These are phyloP conservation scores for Endotrypanum monterogeii DNA, from an alignment of 208 protist species.

Conservation along the genomic window DNA sequence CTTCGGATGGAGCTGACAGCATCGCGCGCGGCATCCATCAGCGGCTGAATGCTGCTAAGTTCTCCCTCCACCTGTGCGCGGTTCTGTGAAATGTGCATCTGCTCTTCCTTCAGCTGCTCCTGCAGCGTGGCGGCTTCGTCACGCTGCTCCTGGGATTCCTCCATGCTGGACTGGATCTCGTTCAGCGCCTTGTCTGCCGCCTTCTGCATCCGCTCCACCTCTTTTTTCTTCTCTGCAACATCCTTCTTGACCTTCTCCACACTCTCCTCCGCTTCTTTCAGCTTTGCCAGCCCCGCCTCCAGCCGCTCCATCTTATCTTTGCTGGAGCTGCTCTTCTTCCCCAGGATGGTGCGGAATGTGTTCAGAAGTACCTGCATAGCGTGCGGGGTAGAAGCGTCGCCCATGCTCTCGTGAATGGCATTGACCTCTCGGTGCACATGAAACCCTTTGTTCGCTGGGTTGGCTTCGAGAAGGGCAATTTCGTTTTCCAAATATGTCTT, in stretches of 20 bases:
- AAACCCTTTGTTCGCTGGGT: constrained; percentile 75
- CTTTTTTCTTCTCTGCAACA: constrained; percentile 85
- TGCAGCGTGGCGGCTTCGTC: constrained; percentile 89
- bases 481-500: constrained; percentile 73
- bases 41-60: constrained; percentile 92
- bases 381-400: constrained; percentile 71
- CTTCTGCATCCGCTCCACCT: constrained; percentile 93
- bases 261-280: constrained; percentile 92
- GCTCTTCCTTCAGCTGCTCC: constrained; percentile 88
- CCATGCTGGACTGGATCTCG: constrained; percentile 95
- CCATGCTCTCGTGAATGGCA: constrained; percentile 76
- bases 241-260: constrained; percentile 92
- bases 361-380: constrained; percentile 86
- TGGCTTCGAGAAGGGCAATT: constrained; percentile 66
- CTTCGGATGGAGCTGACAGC: constrained; percentile 94
- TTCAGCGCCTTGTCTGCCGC: constrained; percentile 94
- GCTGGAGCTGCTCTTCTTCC: constrained; percentile 74
- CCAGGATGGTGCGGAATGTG: constrained; percentile 82
- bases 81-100: constrained; percentile 79
- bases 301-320: constrained; percentile 82
- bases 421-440: constrained; percentile 86
- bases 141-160: constrained; percentile 92
- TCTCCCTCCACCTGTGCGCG: constrained; percentile 92
- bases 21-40: constrained; percentile 94
- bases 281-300: constrained; percentile 91